Evolutionary conservation across 2,329 filamentous ascomycete genomes (phyloP).

Genomic region (Neurospora sp.): DNA sequence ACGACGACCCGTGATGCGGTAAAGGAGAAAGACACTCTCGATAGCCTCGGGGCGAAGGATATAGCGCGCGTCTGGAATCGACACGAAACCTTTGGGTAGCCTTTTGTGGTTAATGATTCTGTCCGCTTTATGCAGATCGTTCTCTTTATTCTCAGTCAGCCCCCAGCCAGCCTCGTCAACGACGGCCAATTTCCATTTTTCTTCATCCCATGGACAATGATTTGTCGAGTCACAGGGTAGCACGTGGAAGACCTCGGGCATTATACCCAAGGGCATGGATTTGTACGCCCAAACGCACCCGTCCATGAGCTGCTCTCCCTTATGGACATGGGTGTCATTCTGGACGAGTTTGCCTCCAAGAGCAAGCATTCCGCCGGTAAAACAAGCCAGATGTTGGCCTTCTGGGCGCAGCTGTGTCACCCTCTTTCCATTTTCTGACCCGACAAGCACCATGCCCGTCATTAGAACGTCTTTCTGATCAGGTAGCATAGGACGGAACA

Average conservation of each 20-base stretch:
- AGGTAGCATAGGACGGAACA: constrained; percentile 62
- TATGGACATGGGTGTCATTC: constrained; percentile 33
- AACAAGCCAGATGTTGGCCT: constrained; percentile 35
- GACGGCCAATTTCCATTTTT: constrained; percentile 21
- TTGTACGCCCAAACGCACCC: constrained; percentile 50
- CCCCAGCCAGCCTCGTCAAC: constrained; percentile 15
- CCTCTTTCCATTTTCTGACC: constrained; percentile 10
- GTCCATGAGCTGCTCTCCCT: constrained; percentile 36
- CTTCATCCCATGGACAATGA: constrained; percentile 27
- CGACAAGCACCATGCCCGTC: constrained; percentile 31
- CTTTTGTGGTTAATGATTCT: constrained; percentile 29
- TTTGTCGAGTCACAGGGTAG: constrained; percentile 28
- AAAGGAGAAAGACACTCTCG: constrained; percentile 39
- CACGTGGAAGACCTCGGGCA: constrained; percentile 46
- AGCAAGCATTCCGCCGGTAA: constrained; percentile 38
- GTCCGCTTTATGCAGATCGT: constrained; percentile 3
- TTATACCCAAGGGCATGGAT: constrained; percentile 42
- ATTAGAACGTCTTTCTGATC: constrained; percentile 54
- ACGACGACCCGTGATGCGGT: constrained; percentile 38
- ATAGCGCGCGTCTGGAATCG: constrained; percentile 39
- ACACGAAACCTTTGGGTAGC: constrained; percentile 52
- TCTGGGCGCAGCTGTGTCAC: constrained; percentile 20
- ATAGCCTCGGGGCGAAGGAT: constrained; percentile 29
- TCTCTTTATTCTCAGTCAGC: background rate
- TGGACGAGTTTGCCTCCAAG: constrained; percentile 35